Evolutionary conservation across 768 basidiomycete genomes (phyloP).

Genomic region (Galerina marginata): DNA sequence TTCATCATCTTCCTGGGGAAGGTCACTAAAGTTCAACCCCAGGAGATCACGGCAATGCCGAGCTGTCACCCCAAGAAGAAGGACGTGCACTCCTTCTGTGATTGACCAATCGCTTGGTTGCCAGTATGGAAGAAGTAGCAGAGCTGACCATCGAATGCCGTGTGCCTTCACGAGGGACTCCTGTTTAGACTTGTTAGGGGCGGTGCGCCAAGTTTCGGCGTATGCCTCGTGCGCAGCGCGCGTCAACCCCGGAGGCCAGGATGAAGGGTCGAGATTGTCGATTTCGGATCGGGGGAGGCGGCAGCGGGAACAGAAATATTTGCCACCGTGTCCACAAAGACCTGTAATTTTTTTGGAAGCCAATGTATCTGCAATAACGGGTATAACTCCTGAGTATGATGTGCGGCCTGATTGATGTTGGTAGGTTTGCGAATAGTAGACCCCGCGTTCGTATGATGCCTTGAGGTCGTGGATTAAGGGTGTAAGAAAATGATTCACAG

Average conservation of each 20-base stretch:
- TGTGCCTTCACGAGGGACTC: slow-evolving; percentile 2
- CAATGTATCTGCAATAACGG: slow-evolving; percentile 15
- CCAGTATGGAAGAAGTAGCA: slow-evolving; percentile 44
- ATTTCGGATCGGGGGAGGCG: slow-evolving; percentile 8
- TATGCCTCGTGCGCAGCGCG: slow-evolving; percentile 2
- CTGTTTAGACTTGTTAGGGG: slow-evolving; percentile 5
- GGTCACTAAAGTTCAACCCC: not conserved
- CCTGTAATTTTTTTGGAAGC: slow-evolving; percentile 18
- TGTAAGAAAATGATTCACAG: too few relatives aligned
- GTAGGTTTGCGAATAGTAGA: slow-evolving; percentile 8
- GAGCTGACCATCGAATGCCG: slow-evolving; percentile 33
- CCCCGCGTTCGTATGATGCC: slow-evolving; percentile 7
- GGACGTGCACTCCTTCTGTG: slow-evolving; percentile 42
- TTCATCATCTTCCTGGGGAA: slow-evolving; percentile 16
- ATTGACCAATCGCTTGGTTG: slow-evolving; percentile 24
- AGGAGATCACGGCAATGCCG: slow-evolving; percentile 36
- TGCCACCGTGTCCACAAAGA: slow-evolving; percentile 6
- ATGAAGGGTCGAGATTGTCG: slow-evolving; percentile 4
- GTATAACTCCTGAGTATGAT: slow-evolving; percentile 10
- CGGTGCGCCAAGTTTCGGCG: slow-evolving; percentile 22
- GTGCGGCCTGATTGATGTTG: not conserved
- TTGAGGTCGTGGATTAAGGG: slow-evolving; percentile 28
- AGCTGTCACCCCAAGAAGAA: slow-evolving; percentile 35
- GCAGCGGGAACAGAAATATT: slow-evolving; percentile 18
- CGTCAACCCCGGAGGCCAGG: slow-evolving; percentile 9